phyloP scores from a whole-genome alignment of 805 yeast species.

The Spathaspora arborariae region DNA sequence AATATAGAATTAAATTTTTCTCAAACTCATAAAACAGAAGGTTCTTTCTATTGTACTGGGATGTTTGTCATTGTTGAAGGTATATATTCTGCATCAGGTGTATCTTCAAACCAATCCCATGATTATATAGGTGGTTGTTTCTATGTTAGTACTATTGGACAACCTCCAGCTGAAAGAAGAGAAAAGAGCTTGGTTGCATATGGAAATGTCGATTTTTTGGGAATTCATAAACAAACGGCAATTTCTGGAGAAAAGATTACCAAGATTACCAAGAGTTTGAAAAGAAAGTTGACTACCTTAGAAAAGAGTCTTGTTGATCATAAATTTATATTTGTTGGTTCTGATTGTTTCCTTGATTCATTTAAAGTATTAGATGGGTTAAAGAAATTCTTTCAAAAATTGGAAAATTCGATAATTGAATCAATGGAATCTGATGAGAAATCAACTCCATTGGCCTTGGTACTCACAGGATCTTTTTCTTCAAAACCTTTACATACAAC shows the following conservation, averaged over 20 bases:
- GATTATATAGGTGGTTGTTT: conserved; percentile 46
- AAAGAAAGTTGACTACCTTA: conserved; percentile 47
- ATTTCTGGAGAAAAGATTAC: conserved; percentile 32
- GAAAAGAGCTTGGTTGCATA: conserved; percentile 61
- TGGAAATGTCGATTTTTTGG: conserved; percentile 73
- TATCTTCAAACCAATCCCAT: conserved; percentile 26
- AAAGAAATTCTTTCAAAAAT: conserved; percentile 51
- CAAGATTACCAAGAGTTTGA: conserved; percentile 60
- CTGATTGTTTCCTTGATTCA: conserved; percentile 66
- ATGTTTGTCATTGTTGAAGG: conserved; percentile 83
- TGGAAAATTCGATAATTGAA: conserved; percentile 37
- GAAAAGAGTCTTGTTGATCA: conserved; percentile 59
- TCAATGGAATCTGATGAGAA: conserved; percentile 38
- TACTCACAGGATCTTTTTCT: conserved; percentile 78
- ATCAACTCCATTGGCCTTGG: conserved; percentile 59
- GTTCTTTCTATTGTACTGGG: conserved; percentile 69
- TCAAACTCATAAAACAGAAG: conserved; percentile 59
- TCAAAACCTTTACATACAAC: conserved; percentile 60
- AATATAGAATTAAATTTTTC: conserved; percentile 61
- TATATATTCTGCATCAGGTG: conserved; percentile 65
- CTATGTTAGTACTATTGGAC: conserved; percentile 71
- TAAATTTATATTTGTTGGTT: conserved; percentile 67
- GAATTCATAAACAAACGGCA: conserved; percentile 30
- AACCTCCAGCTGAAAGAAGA: conserved; percentile 85
- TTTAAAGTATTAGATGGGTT: conserved; percentile 57